Evolutionary conservation across 2,329 filamentous ascomycete species (phyloP), one percentile per base, ranked within the genome.

Genomic region (Botrytis deweyae): DNA sequence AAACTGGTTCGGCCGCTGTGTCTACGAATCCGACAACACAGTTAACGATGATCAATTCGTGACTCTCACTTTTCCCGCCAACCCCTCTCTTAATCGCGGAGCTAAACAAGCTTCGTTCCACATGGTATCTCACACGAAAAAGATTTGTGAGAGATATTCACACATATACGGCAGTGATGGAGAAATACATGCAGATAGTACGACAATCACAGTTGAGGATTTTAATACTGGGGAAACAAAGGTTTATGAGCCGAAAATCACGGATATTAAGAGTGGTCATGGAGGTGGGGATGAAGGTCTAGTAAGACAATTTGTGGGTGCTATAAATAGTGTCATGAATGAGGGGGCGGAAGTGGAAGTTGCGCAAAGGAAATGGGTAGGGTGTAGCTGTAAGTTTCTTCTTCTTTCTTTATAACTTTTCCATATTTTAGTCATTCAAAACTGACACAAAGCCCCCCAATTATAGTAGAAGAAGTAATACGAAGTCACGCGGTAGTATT

Each of bases 21-120:
- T 98, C 1, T 98, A 91, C 83, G 96, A 98, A 81, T 86, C 91
- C 7, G 94, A 97, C 83, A 99, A 98, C 83, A 91, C 97, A 79
- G 96, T 98, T 61, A 93, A 91, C 79, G 96, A 99, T 81, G 94
- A 98, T 79, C 95, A 98, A 82, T 88, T 92, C 40, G 96, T 98
- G 33, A 95, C 92, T 0, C 89, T 98, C 70, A 90, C 88, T 6
- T 98, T 95, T 94, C 74, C 72, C n/a, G 63, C 72, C 8, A 70
- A 76, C 42, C 72, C 74, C 25, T 77, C 77, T 71, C 74, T 76
- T 78, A 74, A 74, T 75, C 76, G 75, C 5, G 89, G 89, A 2
- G 89, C 93, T 62, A 98, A 98, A 84, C 94, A 92, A 25, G 95
- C 95, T 0, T 90, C 90, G 2, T 93, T 98, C 81, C 95, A 98